These are phyloP conservation scores for Crepidotus variabilis DNA, from an alignment of 768 basidiomycete species.

Conservation along the genomic window DNA sequence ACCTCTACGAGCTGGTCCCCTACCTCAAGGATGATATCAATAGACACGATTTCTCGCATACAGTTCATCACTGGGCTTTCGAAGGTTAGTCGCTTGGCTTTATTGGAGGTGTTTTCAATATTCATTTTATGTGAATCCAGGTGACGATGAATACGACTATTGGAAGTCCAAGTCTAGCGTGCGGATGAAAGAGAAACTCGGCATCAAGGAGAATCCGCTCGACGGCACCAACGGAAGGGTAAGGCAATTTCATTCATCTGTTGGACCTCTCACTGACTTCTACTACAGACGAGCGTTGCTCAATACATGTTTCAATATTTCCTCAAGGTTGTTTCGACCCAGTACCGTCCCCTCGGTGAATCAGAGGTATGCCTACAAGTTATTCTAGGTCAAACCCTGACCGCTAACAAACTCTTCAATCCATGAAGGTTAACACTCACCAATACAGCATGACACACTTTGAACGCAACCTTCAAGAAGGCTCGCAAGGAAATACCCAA, in stretches of 20 bases:
- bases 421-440: slow-evolving; percentile 70
- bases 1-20: slow-evolving; percentile 88
- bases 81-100: slow-evolving; percentile 35
- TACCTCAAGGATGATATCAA: slow-evolving; percentile 87
- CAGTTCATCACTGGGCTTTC: slow-evolving; percentile 78
- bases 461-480: slow-evolving; percentile 82
- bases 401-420: not conserved
- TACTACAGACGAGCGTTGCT: slow-evolving; percentile 60
- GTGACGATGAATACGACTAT: slow-evolving; percentile 78
- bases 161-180: slow-evolving; percentile 58
- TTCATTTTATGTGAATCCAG: slow-evolving; percentile 22
- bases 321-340: slow-evolving; percentile 97
- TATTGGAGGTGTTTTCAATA: slow-evolving; percentile 1
- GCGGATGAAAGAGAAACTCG: slow-evolving; percentile 68
- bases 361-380: slow-evolving; percentile 46
- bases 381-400: not conserved
- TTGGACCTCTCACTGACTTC: slow-evolving; percentile 1
- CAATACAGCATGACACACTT: slow-evolving; percentile 97
- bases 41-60: slow-evolving; percentile 92
- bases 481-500: slow-evolving; percentile 52
- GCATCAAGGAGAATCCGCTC: slow-evolving; percentile 73
- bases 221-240: slow-evolving; percentile 62
- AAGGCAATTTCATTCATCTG: slow-evolving; percentile 14
- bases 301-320: slow-evolving; percentile 99
- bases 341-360: slow-evolving; percentile 81